Percentiles rank a stretch among this genome's conserved stretches.
Conservation (phyloP, 176 grass and related monocot species). For the Leersia perrieri region DNA sequence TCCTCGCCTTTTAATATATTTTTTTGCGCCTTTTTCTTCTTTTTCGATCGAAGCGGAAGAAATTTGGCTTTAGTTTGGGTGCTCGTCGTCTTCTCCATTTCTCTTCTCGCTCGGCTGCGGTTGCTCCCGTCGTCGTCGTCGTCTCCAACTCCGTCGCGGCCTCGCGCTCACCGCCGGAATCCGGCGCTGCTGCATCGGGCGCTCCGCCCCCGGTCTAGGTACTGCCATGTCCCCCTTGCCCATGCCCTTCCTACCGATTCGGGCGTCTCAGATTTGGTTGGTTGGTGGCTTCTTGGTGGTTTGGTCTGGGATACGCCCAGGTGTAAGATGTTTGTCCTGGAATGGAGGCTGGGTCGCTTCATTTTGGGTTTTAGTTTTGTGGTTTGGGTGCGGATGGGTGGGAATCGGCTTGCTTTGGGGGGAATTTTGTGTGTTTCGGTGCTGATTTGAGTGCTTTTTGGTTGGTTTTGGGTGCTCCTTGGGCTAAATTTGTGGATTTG, state of each 20-base stretch:
- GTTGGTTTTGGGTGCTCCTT: background rate
- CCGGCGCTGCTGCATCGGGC: constrained; percentile 8
- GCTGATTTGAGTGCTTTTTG: background rate
- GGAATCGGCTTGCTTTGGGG: background rate
- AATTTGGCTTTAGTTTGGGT: constrained; percentile 33
- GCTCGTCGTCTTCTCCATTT: background rate
- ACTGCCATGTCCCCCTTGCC: background rate
- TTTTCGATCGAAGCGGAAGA: background rate
- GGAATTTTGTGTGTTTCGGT: background rate
- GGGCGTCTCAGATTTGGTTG: background rate
- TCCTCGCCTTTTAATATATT: background rate
- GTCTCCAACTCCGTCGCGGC: constrained; percentile 16
- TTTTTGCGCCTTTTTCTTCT: constrained; percentile 1
- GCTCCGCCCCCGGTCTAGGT: constrained; percentile 32
- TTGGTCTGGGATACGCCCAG: background rate
- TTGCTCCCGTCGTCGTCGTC: background rate
- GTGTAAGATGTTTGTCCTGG: background rate
- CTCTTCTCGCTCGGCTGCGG: background rate
- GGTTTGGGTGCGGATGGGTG: background rate
- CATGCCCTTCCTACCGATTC: background rate
- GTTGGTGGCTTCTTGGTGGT: background rate
- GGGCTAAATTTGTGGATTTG: background rate
- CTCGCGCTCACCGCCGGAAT: constrained; percentile 38
- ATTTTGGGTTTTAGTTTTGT: background rate
- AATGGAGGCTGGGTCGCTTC: background rate